Evolutionary conservation across 2,329 filamentous ascomycete species (phyloP).

Genomic region (Thielaviopsis ethacetica): DNA sequence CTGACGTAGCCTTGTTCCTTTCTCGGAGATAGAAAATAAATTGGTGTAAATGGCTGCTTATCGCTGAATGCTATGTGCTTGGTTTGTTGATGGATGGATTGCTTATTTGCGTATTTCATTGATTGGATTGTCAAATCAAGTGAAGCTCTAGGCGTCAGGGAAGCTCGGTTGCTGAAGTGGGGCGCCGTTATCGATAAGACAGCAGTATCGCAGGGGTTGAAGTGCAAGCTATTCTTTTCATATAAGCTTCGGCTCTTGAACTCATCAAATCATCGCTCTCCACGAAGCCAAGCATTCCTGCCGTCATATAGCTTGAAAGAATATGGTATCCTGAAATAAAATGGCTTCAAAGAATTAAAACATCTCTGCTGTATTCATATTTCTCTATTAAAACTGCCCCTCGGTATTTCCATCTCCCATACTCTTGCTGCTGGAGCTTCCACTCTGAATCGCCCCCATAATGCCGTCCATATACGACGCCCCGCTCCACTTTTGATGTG

Average conservation of each 20-base stretch:
- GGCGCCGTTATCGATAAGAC: not conserved
- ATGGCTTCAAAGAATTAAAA: too few relatives aligned
- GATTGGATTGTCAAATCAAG: not conserved
- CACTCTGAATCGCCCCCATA: constrained; percentile 76
- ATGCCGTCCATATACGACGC: constrained; percentile 71
- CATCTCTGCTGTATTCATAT: too few relatives aligned
- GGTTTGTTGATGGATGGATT: not conserved
- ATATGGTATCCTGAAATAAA: too few relatives aligned
- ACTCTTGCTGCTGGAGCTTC: constrained; percentile 73
- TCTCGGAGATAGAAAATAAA: not conserved
- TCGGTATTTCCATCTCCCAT: constrained; percentile 96
- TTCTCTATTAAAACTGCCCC: constrained; percentile 35
- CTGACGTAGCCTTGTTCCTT: not conserved
- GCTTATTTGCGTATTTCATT: not conserved
- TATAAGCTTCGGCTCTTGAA: too few relatives aligned
- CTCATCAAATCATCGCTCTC: too few relatives aligned
- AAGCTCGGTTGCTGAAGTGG: not conserved
- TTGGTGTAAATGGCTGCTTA: too few relatives aligned
- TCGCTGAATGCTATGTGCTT: too few relatives aligned
- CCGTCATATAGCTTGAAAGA: too few relatives aligned
- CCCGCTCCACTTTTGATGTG: constrained; percentile 75
- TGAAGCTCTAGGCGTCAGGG: not conserved
- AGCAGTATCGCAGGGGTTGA: not conserved
- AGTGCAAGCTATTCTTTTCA: not conserved
- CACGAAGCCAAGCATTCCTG: too few relatives aligned